Evolutionary conservation across 306 rosid species (phyloP).

Genomic region (Medicago lupulina): DNA sequence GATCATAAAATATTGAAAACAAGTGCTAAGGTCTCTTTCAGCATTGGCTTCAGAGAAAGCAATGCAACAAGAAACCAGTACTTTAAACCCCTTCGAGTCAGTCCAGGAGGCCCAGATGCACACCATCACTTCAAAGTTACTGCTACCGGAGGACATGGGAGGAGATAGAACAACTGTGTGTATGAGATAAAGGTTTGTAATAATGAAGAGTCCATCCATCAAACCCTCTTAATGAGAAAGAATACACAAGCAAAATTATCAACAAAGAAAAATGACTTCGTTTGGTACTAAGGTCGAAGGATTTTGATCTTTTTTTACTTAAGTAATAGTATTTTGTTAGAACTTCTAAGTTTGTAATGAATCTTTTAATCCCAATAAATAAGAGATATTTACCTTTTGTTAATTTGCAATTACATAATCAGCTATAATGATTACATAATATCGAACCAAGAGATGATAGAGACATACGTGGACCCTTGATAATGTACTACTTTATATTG

Average conservation of each 20-base stretch:
- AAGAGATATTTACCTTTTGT: background rate
- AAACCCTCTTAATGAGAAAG: constrained; percentile 9
- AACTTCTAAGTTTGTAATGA: constrained; percentile 29
- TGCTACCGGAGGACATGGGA: constrained; percentile 28
- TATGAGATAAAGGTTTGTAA: background rate
- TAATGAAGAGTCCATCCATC: background rate
- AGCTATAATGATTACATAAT: background rate
- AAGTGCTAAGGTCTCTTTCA: constrained; percentile 33
- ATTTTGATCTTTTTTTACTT: background rate
- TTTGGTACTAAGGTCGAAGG: background rate
- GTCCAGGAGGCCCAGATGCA: constrained; percentile 60
- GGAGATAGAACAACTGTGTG: constrained; percentile 27
- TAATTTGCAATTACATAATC: background rate
- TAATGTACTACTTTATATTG: background rate
- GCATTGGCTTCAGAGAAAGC: constrained; percentile 39
- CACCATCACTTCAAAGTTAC: constrained; percentile 48
- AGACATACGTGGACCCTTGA: too few relatives aligned
- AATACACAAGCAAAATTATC: background rate
- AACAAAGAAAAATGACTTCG: background rate
- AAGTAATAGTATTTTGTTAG: constrained; percentile 26
- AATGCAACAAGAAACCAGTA: constrained; percentile 32
- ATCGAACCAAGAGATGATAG: too few relatives aligned
- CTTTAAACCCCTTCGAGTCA: constrained; percentile 37
- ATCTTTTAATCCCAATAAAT: constrained; percentile 26
- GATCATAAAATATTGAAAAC: background rate